Evolutionary conservation across 1,284 basidiomycete species (phyloP).

Genomic region (Amylostereum areolatum): DNA sequence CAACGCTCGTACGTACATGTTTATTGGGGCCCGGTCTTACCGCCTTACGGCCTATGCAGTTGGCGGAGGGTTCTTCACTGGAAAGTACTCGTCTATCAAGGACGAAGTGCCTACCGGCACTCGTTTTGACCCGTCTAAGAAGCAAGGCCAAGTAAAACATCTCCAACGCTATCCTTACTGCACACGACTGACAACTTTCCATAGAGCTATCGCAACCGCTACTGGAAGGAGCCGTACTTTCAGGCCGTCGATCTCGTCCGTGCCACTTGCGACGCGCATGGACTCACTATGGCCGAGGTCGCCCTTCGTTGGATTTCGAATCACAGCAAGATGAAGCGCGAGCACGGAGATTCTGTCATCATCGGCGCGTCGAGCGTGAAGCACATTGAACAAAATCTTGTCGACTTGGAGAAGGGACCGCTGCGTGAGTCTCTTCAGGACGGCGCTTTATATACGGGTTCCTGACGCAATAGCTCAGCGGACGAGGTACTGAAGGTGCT

Average conservation of each 20-base stretch:
- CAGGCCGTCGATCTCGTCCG: conserved; percentile 34
- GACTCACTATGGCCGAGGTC: conserved; percentile 40
- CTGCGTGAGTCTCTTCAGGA: conserved; percentile 33
- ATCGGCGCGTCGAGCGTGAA: conserved; percentile 45
- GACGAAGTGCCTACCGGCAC: conserved; percentile 29
- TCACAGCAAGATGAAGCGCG: conserved; percentile 41
- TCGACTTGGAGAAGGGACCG: conserved; percentile 53
- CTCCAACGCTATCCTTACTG: not conserved
- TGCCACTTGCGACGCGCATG: conserved; percentile 32
- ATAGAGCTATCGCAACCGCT: conserved; percentile 12
- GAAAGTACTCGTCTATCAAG: conserved; percentile 23
- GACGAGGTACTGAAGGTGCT: conserved; percentile 30
- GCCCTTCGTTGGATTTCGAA: conserved; percentile 50
- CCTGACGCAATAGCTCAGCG: conserved; percentile 12
- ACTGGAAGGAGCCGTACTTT: conserved; percentile 48
- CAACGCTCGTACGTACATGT: conserved; percentile 33
- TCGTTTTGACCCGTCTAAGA: conserved; percentile 30
- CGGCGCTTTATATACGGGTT: not conserved
- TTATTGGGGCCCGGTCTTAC: not conserved
- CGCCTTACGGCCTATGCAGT: conserved; percentile 13
- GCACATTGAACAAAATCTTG: conserved; percentile 48
- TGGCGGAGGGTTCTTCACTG: conserved; percentile 34
- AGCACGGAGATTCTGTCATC: conserved; percentile 42
- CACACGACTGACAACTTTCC: too few species aligned
- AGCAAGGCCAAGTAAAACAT: conserved; percentile 22